Evolutionary conservation across 352 stramenopile genomes (phyloP).

Genomic region (Phytophthora foliorum): DNA sequence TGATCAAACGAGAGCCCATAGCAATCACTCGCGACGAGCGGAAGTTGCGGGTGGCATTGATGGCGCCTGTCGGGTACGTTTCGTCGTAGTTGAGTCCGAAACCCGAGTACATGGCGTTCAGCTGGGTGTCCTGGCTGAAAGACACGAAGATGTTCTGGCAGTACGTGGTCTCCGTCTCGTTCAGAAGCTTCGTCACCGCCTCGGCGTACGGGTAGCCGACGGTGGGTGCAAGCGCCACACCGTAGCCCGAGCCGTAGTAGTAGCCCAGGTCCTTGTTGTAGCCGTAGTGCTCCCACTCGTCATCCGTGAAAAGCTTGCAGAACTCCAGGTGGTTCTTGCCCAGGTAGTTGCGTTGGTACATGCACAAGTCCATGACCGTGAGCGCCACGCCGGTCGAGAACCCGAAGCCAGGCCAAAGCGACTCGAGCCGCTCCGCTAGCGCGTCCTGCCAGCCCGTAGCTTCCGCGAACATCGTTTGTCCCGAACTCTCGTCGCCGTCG

Average conservation of each 20-base stretch:
- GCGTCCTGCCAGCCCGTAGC: conserved; percentile 40
- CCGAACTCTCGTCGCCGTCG: conserved; percentile 28
- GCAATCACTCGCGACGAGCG: conserved; percentile 51
- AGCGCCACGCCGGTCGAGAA: conserved; percentile 46
- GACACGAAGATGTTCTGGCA: conserved; percentile 66
- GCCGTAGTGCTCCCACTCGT: conserved; percentile 61
- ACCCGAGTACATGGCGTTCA: conserved; percentile 57
- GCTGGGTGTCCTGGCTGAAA: conserved; percentile 67
- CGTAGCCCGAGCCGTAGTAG: conserved; percentile 64
- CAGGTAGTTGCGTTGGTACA: conserved; percentile 63
- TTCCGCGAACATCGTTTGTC: conserved; percentile 41
- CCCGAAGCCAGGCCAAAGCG: conserved; percentile 49
- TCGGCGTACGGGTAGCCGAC: conserved; percentile 55
- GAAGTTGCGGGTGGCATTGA: conserved; percentile 49
- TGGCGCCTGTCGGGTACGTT: conserved; percentile 44
- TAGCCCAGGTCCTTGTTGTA: conserved; percentile 69
- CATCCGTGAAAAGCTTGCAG: conserved; percentile 62
- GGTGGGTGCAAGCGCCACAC: conserved; percentile 51
- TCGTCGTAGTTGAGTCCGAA: conserved; percentile 59
- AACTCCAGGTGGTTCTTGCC: conserved; percentile 52
- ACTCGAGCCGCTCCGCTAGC: conserved; percentile 41
- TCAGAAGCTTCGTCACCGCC: conserved; percentile 52
- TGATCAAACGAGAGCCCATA: conserved; percentile 59
- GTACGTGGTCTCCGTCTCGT: conserved; percentile 49
- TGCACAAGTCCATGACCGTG: conserved; percentile 67